phyloP scores from a whole-genome alignment of 2,329 filamentous ascomycete species.

The Colletotrichum sp. region DNA sequence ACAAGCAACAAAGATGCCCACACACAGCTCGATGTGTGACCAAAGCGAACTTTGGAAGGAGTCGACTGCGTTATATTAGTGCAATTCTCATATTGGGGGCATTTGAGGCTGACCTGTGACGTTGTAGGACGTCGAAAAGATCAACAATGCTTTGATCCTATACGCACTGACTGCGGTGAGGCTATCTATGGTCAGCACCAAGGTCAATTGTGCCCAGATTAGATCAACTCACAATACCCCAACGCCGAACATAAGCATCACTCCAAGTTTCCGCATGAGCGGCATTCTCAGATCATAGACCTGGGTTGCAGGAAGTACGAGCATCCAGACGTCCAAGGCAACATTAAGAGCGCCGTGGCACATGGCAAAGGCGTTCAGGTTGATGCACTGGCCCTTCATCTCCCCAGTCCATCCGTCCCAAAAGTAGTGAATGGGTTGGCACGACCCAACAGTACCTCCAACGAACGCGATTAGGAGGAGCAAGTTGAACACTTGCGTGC shows the following conservation, averaged over 20 bases:
- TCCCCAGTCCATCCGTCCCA: constrained; percentile 43
- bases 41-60: background rate
- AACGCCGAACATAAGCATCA: constrained; percentile 42
- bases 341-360: constrained; percentile 47
- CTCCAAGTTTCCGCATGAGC: constrained; percentile 38
- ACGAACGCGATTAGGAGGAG: constrained; percentile 28
- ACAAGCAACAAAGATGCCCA: constrained; percentile 8
- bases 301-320: constrained; percentile 45
- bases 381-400: constrained; percentile 35
- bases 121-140: constrained; percentile 4
- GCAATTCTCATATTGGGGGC: fast-evolving
- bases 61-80: background rate
- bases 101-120: background rate
- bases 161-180: constrained; percentile 15
- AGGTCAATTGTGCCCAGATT: background rate
- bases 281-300: constrained; percentile 33
- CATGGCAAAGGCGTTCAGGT: constrained; percentile 43
- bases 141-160: background rate
- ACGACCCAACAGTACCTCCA: constrained; percentile 40
- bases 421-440: constrained; percentile 44
- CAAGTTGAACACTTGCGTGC: constrained; percentile 15
- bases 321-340: constrained; percentile 45
- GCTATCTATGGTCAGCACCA: background rate
- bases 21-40: constrained; percentile 4
- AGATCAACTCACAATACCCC: constrained; percentile 22